A percentile compares a stretch with the other conserved stretches of the same genome.
Conservation (phyloP, 495 filamentous ascomycete species). For the Xanthoparmelia taractica region DNA sequence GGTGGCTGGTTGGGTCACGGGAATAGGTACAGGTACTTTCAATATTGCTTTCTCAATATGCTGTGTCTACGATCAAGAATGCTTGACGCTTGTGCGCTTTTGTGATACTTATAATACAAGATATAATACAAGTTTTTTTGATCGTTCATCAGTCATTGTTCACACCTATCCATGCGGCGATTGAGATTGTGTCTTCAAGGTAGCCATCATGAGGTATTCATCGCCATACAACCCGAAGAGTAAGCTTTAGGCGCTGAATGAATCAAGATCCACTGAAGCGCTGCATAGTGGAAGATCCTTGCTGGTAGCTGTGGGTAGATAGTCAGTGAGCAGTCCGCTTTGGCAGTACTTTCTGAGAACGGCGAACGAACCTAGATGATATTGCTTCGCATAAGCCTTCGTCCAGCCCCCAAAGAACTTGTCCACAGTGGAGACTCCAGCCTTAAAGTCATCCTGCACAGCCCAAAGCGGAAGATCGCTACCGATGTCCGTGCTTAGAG, state of each 20-base stretch:
- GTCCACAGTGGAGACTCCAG: conserved; percentile 22
- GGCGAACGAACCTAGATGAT: conserved; percentile 11
- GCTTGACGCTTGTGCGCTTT: no score
- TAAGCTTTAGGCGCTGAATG: background rate
- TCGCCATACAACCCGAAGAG: background rate
- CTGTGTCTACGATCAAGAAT: no score
- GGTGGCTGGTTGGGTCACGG: no score
- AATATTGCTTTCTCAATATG: no score
- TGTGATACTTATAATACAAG: no score
- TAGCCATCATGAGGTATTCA: no score
- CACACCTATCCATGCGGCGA: no score
- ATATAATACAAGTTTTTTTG: no score
- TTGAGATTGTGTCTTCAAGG: no score
- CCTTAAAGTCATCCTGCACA: conserved; percentile 25
- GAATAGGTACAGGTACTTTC: no score
- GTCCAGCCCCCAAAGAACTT: conserved; percentile 31
- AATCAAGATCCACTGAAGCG: conserved; percentile 11
- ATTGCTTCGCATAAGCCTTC: conserved; percentile 29
- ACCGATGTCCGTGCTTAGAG: conserved; percentile 25
- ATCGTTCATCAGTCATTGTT: no score
- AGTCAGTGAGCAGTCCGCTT: background rate
- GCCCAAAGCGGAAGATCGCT: conserved; percentile 29
- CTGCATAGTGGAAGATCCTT: conserved; percentile 4
- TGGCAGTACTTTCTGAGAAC: background rate
- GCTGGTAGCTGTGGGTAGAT: background rate